Evolutionary conservation across 1,139 yeast genomes (phyloP).

Genomic region (Nakaseomyces uthaithaninus): DNA sequence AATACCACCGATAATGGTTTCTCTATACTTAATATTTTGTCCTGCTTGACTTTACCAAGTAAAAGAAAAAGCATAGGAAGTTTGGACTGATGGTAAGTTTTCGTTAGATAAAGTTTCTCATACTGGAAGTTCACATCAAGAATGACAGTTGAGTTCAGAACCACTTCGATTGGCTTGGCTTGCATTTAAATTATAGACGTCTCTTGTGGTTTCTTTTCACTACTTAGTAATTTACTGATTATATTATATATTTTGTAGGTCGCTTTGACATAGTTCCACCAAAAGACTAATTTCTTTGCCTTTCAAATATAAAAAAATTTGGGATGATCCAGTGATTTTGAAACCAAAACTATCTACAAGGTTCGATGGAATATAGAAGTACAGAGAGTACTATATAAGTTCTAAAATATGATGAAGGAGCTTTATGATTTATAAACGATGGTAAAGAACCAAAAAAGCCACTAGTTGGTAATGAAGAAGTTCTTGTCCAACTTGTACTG

Average conservation of each 20-base stretch:
- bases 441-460: no score
- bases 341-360: constrained; percentile 7
- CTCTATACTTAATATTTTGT: not conserved
- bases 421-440: no score
- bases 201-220: no score
- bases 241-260: not conserved
- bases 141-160: constrained; percentile 6
- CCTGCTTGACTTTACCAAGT: not conserved
- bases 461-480: no score
- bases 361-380: constrained; percentile 5
- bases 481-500: not conserved
- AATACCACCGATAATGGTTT: not conserved
- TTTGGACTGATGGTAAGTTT: constrained; percentile 9
- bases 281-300: not conserved
- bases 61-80: constrained; percentile 3
- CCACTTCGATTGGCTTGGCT: not conserved
- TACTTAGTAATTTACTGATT: no score
- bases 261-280: not conserved
- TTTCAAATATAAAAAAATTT: not conserved
- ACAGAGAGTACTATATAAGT: not conserved
- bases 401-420: not conserved
- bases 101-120: constrained; percentile 8
- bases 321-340: no score
- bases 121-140: constrained; percentile 18
- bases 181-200: no score